These are phyloP conservation scores for Oidium heveae DNA, from an alignment of 2,329 filamentous ascomycete genomes.

Conservation along the genomic window DNA sequence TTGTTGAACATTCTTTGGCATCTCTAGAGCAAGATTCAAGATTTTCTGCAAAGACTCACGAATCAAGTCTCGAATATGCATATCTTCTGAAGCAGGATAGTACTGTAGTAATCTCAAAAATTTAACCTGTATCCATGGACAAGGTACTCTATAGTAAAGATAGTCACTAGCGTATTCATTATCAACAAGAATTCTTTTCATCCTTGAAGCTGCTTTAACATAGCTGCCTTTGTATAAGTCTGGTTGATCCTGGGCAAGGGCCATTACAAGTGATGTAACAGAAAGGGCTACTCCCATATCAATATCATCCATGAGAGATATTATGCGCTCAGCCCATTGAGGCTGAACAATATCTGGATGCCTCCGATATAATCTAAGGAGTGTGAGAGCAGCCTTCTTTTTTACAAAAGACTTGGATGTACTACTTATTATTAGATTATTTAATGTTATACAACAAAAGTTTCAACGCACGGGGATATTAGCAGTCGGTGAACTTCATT, in stretches of 20 bases:
- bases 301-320: constrained; percentile 92
- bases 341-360: constrained; percentile 80
- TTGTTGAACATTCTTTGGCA: constrained; percentile 95
- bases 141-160: constrained; percentile 98
- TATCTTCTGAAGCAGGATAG: constrained; percentile 88
- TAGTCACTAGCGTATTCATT: constrained; percentile 78
- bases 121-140: constrained; percentile 95
- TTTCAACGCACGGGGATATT: constrained; percentile 58
- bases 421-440: constrained; percentile 15
- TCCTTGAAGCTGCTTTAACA: constrained; percentile 66
- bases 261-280: constrained; percentile 86
- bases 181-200: constrained; percentile 80
- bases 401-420: constrained; percentile 94
- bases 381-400: constrained; percentile 89
- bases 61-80: constrained; percentile 73
- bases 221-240: constrained; percentile 89
- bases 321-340: constrained; percentile 93
- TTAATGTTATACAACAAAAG: not conserved
- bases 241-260: constrained; percentile 77
- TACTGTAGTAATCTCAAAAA: constrained; percentile 79
- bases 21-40: constrained; percentile 71
- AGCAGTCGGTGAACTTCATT: constrained; percentile 77
- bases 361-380: constrained; percentile 85
- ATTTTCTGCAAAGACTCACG: constrained; percentile 79
- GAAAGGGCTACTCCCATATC: constrained; percentile 89